These are phyloP conservation scores for Dothidotthia symphoricarpi DNA, from an alignment of 2,329 filamentous ascomycete species.

Conservation along the genomic window DNA sequence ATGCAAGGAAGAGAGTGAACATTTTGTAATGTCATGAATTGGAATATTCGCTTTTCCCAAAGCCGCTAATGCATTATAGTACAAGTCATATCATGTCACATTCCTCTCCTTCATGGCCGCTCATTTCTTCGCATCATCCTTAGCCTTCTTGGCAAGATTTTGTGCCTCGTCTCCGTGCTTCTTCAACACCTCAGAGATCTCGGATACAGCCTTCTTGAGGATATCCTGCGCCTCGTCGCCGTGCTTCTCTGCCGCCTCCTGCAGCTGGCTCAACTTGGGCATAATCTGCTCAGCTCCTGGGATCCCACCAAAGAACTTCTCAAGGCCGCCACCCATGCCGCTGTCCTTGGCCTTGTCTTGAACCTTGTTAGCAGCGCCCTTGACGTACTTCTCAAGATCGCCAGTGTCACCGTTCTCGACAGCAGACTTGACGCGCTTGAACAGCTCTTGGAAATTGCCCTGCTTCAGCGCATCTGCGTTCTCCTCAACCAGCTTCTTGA, in stretches of 20 bases:
- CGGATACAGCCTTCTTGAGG: conserved; percentile 57
- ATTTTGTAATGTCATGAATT: too few species aligned
- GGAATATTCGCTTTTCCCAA: too few species aligned
- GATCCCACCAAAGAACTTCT: conserved; percentile 65
- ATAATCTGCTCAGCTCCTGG: conserved; percentile 64
- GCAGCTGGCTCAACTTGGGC: conserved; percentile 63
- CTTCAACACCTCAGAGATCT: conserved; percentile 37
- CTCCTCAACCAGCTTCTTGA: conserved; percentile 70
- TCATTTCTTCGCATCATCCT: conserved; percentile 39
- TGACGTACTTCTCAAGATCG: conserved; percentile 61
- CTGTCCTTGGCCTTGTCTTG: conserved; percentile 61
- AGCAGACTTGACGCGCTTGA: conserved; percentile 61
- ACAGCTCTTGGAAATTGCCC: conserved; percentile 64
- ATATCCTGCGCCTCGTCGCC: conserved; percentile 68
- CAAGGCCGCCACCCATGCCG: conserved; percentile 51
- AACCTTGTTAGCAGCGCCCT: conserved; percentile 57
- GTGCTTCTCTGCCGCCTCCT: conserved; percentile 65
- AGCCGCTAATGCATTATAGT: background rate
- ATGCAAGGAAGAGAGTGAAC: too few species aligned
- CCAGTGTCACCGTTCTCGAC: conserved; percentile 61
- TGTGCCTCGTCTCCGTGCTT: conserved; percentile 36
- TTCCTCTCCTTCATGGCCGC: background rate
- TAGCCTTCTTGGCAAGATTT: conserved; percentile 35
- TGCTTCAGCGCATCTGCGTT: conserved; percentile 67
- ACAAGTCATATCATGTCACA: conserved; percentile 7